These are phyloP conservation scores for Ustilago crameri DNA, from an alignment of 1,284 basidiomycete genomes.

Conservation along the genomic window DNA sequence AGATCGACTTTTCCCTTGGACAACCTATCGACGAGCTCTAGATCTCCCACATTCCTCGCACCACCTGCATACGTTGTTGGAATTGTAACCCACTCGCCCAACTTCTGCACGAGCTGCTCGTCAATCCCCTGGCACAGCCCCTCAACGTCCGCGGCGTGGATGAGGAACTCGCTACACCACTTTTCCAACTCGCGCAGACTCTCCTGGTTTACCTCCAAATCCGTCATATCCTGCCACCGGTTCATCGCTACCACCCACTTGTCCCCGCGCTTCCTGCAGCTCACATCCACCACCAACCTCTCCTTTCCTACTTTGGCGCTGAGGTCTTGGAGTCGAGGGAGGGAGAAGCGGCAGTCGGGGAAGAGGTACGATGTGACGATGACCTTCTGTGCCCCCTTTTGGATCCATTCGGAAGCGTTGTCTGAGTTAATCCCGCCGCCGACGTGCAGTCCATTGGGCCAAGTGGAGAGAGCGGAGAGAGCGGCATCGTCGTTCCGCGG, in stretches of 20 bases:
- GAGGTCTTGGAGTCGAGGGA: constrained; percentile 77
- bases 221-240: constrained; percentile 96
- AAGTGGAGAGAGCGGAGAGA: constrained; percentile 80
- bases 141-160: constrained; percentile 98
- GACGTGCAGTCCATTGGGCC: constrained; percentile 86
- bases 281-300: constrained; percentile 92
- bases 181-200: constrained; percentile 37
- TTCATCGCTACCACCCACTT: constrained; percentile 98
- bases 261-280: constrained; percentile 82
- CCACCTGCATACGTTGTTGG: constrained; percentile 98
- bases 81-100: constrained; percentile 90
- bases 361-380: constrained; percentile 98
- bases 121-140: constrained; percentile 97
- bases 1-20: constrained; percentile 89
- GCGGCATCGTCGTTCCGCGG: constrained; percentile 87
- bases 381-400: constrained; percentile 91
- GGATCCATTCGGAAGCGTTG: constrained; percentile 87
- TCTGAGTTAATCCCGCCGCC: constrained; percentile 88
- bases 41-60: constrained; percentile 85
- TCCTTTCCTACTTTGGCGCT: constrained; percentile 81
- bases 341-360: constrained; percentile 80
- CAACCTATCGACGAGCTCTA: constrained; percentile 82
- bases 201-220: constrained; percentile 81
- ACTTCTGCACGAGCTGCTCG: constrained; percentile 81
- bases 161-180: constrained; percentile 82